A percentile compares a stretch with the other conserved stretches of the same genome.
Conservation (phyloP, 129 eudicot genomes). For the Smallanthus sonchifolius region DNA sequence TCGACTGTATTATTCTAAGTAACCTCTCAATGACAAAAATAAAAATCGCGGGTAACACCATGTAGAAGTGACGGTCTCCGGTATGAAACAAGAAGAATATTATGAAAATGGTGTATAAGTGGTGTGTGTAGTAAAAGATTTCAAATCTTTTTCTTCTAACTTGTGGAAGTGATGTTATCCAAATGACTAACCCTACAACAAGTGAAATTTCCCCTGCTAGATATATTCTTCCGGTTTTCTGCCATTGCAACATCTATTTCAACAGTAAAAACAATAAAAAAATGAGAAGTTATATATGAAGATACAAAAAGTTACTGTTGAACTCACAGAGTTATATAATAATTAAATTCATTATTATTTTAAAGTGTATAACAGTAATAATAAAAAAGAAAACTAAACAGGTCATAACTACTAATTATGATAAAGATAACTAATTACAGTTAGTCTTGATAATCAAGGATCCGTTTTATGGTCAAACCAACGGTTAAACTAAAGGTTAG, state of each 20-base stretch:
- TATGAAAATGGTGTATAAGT: conserved; percentile 61
- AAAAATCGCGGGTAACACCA: conserved; percentile 71
- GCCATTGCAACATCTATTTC: conserved; percentile 86
- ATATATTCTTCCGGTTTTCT: conserved; percentile 72
- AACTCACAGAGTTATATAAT: too few relatives aligned
- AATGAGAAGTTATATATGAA: neutral
- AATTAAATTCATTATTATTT: too few relatives aligned
- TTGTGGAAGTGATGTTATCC: conserved; percentile 87
- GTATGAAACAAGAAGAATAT: conserved; percentile 84
- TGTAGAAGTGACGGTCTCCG: conserved; percentile 87
- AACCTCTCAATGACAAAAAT: conserved; percentile 70
- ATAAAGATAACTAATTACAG: neutral
- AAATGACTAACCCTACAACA: conserved; percentile 51
- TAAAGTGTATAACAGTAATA: neutral
- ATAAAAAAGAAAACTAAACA: too few relatives aligned
- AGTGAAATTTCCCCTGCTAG: conserved; percentile 88
- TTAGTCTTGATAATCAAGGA: neutral
- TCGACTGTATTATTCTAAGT: conserved; percentile 64
- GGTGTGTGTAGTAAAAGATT: conserved; percentile 81
- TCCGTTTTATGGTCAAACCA: neutral
- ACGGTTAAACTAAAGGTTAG: too few relatives aligned
- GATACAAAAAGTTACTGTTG: too few relatives aligned
- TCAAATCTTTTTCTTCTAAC: conserved; percentile 73
- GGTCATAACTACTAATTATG: too few relatives aligned
- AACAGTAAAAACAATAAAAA: neutral